These are phyloP conservation scores for Colletotrichum sp. DNA, from an alignment of 2,329 filamentous ascomycete genomes.

Conservation along the genomic window DNA sequence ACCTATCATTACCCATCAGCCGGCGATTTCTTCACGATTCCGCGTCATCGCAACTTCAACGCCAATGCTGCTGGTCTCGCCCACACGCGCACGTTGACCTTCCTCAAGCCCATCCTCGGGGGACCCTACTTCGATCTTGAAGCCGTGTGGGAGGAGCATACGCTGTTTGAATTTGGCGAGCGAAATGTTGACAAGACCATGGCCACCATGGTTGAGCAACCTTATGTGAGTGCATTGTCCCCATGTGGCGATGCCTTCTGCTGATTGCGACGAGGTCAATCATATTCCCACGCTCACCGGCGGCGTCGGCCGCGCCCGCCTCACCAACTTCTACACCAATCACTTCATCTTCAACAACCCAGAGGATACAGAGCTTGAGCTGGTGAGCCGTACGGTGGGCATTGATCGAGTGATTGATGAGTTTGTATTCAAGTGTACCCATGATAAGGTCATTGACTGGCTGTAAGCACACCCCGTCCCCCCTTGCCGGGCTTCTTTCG, in stretches of 20 bases:
- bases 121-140: constrained; percentile 78
- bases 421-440: constrained; percentile 69
- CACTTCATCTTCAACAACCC: constrained; percentile 80
- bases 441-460: constrained; percentile 69
- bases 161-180: constrained; percentile 71
- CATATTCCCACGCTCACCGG: constrained; percentile 56
- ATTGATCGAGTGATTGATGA: constrained; percentile 75
- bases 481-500: background rate
- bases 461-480: constrained; percentile 51
- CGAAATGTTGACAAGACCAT: constrained; percentile 75
- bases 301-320: constrained; percentile 66
- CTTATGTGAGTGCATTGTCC: constrained; percentile 63
- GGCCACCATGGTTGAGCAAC: constrained; percentile 81
- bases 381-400: constrained; percentile 74
- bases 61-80: constrained; percentile 60
- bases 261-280: constrained; percentile 6
- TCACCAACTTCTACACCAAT: constrained; percentile 72
- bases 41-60: constrained; percentile 54
- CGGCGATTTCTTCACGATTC: constrained; percentile 48
- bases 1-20: constrained; percentile 44
- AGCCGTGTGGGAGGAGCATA: constrained; percentile 80
- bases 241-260: background rate
- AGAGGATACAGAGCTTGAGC: constrained; percentile 67
- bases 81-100: constrained; percentile 69
- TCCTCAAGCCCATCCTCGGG: constrained; percentile 65